Evolutionary conservation across 2,329 filamentous ascomycete genomes (phyloP), one percentile per base, ranked within the genome.

Genomic region (Hymenoscyphus linearis): DNA sequence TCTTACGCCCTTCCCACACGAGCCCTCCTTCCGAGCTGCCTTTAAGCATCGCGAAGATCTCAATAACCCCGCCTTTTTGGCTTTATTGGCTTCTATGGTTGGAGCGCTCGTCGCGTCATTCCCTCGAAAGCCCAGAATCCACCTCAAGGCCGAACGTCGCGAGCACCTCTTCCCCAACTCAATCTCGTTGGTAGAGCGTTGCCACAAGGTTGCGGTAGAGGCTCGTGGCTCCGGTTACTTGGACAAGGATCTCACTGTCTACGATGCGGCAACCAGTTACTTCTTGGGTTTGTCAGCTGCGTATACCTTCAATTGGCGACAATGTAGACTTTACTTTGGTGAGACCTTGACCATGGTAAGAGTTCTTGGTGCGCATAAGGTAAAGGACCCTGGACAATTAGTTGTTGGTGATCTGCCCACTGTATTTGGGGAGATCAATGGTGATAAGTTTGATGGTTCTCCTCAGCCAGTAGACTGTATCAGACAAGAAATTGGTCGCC

Each of bases 1-100:
- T 1, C 80, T 93, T 9, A 84, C 84, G 61, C 89, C 89, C 0
- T 92, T 93, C 61, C 89, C 89, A 0, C 89, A 93, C 73, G 88
- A 92, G 71, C 88, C 88, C 0, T 89, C 87, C 3, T 92, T 93
- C 72, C 82, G 88, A 25, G 82, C 85, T 64, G 85, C 85, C 1
- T 89, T 91, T 72, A 80, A 80, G 7, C 81, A 81, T 59, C 80
- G 89, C 36, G 84, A 89, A 69, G 88, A 91, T 70, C 79, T 85
- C 58, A 82, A 79, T 6, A 85, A 85, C 65, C 82, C 84, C 10
- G 80, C 83, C 16, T 93, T 92, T 66, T 76, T 92, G 1, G 86
- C 87, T 2, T 74, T 93, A 47, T 73, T 92, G 26, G 85, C 89
- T 1, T 88, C 88, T 60, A 92, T 93, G 89, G 82, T 92, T 34